These are phyloP conservation scores for Penicillium egyptiacum DNA, from an alignment of 495 filamentous ascomycete species.

Conservation along the genomic window DNA sequence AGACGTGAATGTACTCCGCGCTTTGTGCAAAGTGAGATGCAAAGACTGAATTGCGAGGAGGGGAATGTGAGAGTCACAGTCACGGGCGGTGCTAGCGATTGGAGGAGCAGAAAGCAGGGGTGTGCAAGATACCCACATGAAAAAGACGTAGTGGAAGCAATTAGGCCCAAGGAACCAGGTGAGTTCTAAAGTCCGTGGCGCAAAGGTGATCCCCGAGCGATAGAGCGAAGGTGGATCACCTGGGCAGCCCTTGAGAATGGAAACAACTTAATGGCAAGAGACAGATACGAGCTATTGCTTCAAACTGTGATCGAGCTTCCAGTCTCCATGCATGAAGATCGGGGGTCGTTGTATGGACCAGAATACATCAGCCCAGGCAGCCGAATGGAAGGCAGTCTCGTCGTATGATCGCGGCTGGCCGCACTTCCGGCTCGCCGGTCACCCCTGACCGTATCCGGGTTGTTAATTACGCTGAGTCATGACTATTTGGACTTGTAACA, in stretches of 20 bases:
- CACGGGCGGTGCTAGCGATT: conserved; percentile 14
- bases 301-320: conserved; percentile 1
- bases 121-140: conserved; percentile 24
- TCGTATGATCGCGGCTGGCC: conserved; percentile 48
- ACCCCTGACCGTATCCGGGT: conserved; percentile 8
- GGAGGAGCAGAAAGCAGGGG: conserved; percentile 15
- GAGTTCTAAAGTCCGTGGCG: conserved; percentile 22
- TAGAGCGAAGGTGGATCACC: conserved; percentile 21
- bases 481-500: background rate
- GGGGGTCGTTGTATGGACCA: conserved; percentile 1
- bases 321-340: conserved; percentile 14
- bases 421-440: conserved; percentile 38
- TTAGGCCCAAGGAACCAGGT: conserved; percentile 18
- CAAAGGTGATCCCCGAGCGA: conserved; percentile 19
- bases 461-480: conserved; percentile 6
- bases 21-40: conserved; percentile 8
- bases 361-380: background rate
- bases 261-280: background rate
- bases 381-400: conserved; percentile 12
- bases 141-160: conserved; percentile 18
- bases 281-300: conserved; percentile 9
- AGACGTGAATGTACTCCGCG: background rate
- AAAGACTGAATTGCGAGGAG: conserved; percentile 18
- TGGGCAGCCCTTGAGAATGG: background rate
- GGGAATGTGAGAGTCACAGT: conserved; percentile 21